These are phyloP conservation scores for Brassica rapa DNA, from an alignment of 345 rosid species.

Conservation along the genomic window DNA sequence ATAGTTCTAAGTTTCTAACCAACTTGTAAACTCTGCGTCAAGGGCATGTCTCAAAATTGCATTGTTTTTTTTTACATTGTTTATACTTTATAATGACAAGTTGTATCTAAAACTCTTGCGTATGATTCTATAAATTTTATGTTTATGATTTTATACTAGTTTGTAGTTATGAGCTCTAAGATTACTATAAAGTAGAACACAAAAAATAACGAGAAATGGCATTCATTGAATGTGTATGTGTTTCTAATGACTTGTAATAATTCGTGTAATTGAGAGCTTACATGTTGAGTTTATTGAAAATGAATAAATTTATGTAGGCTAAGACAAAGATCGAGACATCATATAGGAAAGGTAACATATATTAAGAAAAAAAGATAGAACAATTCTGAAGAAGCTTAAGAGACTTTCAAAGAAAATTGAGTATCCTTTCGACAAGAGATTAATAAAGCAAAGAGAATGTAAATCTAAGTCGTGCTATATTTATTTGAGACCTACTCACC, in stretches of 20 bases:
- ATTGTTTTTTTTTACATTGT: too few relatives aligned
- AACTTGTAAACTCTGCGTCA: neutral
- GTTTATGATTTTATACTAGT: neutral
- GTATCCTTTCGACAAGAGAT: too few relatives aligned
- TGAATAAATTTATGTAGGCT: neutral
- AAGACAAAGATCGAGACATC: neutral
- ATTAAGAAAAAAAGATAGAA: too few relatives aligned
- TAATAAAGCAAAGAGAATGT: too few relatives aligned
- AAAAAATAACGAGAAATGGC: neutral
- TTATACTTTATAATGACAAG: neutral
- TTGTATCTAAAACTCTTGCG: neutral
- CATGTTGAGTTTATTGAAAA: neutral
- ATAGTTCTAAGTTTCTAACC: neutral
- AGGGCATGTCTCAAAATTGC: neutral
- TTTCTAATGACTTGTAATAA: too few relatives aligned
- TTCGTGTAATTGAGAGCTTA: neutral
- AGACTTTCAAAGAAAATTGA: too few relatives aligned
- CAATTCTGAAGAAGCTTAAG: too few relatives aligned
- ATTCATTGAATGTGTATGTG: neutral
- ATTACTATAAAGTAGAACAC: neutral
- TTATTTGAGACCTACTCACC: too few relatives aligned
- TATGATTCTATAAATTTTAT: neutral
- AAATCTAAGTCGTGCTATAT: conserved; percentile 16
- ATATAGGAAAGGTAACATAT: neutral
- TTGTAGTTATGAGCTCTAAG: neutral